Conservation (phyloP, 2,329 filamentous ascomycete genomes). For the Ampelomyces quisqualis region DNA sequence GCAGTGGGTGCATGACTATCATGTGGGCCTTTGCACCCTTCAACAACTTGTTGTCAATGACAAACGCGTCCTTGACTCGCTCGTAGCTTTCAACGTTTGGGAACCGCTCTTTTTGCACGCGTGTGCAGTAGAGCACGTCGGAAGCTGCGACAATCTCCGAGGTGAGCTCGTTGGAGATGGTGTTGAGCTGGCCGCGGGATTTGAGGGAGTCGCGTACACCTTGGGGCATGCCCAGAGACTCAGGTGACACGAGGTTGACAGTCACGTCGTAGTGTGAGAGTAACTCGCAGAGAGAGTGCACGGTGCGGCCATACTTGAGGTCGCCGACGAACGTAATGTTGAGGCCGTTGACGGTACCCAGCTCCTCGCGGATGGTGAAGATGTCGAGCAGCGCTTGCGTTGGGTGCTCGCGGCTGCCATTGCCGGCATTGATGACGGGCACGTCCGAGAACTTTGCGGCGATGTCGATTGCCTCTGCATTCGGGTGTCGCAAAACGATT, state of each 20-base stretch:
- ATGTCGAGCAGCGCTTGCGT: conserved; percentile 97
- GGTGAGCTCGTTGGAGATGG: conserved; percentile 76
- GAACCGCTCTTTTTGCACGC: conserved; percentile 96
- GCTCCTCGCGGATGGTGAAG: conserved; percentile 96
- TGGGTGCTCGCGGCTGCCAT: conserved; percentile 92
- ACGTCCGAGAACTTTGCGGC: conserved; percentile 86
- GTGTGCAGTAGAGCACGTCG: conserved; percentile 95
- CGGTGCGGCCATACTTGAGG: conserved; percentile 86
- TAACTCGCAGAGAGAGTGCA: conserved; percentile 92
- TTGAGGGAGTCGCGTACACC: conserved; percentile 72
- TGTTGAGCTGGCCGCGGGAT: conserved; percentile 71
- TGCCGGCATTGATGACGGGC: conserved; percentile 95
- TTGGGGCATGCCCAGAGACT: conserved; percentile 72
- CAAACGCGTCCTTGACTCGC: conserved; percentile 80
- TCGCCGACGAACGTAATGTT: conserved; percentile 97
- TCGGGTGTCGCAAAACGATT: conserved; percentile 91
- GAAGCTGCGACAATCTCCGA: conserved; percentile 81
- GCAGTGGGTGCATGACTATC: conserved; percentile 93
- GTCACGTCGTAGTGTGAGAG: conserved; percentile 94
- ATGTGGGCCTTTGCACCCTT: conserved; percentile 90
- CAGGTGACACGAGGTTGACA: conserved; percentile 86
- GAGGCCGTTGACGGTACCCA: conserved; percentile 90
- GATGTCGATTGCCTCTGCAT: conserved; percentile 74
- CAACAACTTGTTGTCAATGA: conserved; percentile 86
- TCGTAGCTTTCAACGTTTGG: conserved; percentile 78